phyloP scores from a whole-genome alignment of 2,329 filamentous ascomycete genomes.

The Amylocarpus encephaloides region DNA sequence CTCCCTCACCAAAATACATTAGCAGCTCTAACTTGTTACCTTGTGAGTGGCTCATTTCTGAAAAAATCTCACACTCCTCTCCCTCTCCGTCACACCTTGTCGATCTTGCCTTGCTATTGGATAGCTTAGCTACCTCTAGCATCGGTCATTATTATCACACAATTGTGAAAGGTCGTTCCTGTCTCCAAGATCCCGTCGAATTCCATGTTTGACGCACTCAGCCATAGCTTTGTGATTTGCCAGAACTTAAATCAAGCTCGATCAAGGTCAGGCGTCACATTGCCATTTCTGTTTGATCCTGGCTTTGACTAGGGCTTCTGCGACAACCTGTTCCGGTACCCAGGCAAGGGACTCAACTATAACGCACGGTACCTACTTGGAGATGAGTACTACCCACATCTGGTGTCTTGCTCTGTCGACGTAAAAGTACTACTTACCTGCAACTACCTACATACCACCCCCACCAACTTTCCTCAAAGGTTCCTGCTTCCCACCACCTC shows the following conservation, averaged over 20 bases:
- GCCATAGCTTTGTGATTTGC: constrained; percentile 25
- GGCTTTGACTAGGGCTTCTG: constrained; percentile 18
- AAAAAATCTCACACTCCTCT: constrained; percentile 6
- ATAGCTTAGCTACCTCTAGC: constrained; percentile 16
- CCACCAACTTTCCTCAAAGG: constrained; percentile 22
- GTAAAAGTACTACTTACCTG: constrained; percentile 24
- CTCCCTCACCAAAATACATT: constrained; percentile 4
- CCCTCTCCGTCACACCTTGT: constrained; percentile 13
- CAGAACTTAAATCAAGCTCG: constrained; percentile 20
- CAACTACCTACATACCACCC: constrained; percentile 14
- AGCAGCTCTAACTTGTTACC: constrained; percentile 14
- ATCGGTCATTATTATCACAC: constrained; percentile 13
- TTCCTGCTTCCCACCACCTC: constrained; percentile 23
- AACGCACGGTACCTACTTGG: constrained; percentile 26
- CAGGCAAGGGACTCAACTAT: constrained; percentile 18
- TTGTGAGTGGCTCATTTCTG: constrained; percentile 18
- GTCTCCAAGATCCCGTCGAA: constrained; percentile 19
- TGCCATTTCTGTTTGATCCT: constrained; percentile 20
- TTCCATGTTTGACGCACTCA: constrained; percentile 22
- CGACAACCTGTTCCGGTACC: constrained; percentile 18
- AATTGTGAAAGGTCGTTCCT: constrained; percentile 23
- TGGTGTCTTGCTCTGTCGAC: constrained; percentile 22
- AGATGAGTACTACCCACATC: constrained; percentile 23
- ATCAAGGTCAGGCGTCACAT: constrained; percentile 16
- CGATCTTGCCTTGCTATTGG: constrained; percentile 20